Evolutionary conservation across 2,329 filamentous ascomycete genomes (phyloP).

Genomic region (Cladobotryum protrusum): DNA sequence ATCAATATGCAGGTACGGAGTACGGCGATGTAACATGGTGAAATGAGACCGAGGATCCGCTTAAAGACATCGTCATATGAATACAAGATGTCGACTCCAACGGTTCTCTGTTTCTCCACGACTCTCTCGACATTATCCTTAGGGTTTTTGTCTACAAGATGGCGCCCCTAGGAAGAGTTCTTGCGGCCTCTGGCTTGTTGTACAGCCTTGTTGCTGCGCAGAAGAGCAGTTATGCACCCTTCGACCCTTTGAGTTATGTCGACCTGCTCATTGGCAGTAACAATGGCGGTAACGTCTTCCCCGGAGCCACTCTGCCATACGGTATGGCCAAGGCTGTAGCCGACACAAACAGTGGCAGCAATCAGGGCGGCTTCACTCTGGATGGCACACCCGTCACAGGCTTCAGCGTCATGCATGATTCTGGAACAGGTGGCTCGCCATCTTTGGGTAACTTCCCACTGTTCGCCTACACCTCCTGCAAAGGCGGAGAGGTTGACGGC

Average conservation of each 20-base stretch:
- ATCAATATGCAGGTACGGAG: too few species aligned
- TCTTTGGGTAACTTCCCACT: slow-evolving; percentile 69
- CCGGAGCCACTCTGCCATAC: slow-evolving; percentile 38
- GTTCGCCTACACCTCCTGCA: slow-evolving; percentile 59
- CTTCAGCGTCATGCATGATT: slow-evolving; percentile 54
- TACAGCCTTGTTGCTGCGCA: slow-evolving; percentile 1
- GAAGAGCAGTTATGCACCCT: slow-evolving; percentile 2
- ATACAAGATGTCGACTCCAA: not conserved
- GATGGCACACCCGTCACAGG: slow-evolving; percentile 45
- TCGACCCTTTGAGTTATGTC: slow-evolving; percentile 24
- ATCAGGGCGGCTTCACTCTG: slow-evolving; percentile 52
- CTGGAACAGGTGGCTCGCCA: slow-evolving; percentile 50
- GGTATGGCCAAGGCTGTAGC: slow-evolving; percentile 53
- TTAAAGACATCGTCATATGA: not conserved
- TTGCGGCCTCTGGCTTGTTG: not conserved
- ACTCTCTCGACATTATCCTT: not conserved
- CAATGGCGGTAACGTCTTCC: slow-evolving; percentile 36
- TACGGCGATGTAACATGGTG: slow-evolving; percentile 7
- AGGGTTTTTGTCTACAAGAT: not conserved
- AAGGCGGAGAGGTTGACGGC: slow-evolving; percentile 52
- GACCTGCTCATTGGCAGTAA: slow-evolving; percentile 32
- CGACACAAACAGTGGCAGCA: slow-evolving; percentile 38
- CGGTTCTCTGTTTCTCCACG: not conserved
- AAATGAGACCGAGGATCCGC: slow-evolving; percentile 1
- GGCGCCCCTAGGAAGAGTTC: not conserved